Base-by-base conservation (phyloP, 108 stramenopile genomes). In the Cylindrotheca closterium region DNA sequence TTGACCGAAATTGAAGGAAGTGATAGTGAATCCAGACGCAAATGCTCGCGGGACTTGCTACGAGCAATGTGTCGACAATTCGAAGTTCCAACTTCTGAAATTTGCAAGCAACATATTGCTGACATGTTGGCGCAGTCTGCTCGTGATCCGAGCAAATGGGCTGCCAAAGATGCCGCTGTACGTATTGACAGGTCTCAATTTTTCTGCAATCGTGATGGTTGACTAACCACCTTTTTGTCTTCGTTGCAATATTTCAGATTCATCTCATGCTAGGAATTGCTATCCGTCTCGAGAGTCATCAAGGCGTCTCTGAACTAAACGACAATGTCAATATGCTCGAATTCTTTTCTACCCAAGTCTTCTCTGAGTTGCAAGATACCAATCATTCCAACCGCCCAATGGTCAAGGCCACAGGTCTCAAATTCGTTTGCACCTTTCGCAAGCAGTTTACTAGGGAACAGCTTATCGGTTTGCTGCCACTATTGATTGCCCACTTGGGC, bases 371-470 rank as follows among this genome's bases (percentile, higher is more conserved):
- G 53, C 95, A 96, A 72, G 93, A 94, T 51, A 34, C 73, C 5
- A 77, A 93, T 55, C 82, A 86, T 62, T 32, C 49, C 17, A 79
- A 74, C 19, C 84, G 92, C 26, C 94, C 96, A 15, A 91, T 99
- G 80, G 76, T 99, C 55, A 96, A 94, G 56, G 94, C 97, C 0
- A 95, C 95, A 29, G 67, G 81, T 28, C 66, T 99, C 64, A 97
- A 98, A 54, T 98, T 98, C 68, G 94, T 94, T 26, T 81, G 80
- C 57, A 95, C 89, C n/a, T 99, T 99, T 74, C 90, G 98, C 27
- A 89, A 97, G 65, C 97, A 98, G 71, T 90, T 97, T 54, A 68
- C 77, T 26, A 70, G 70, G 48, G 80, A 85, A 28, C 80, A 96
- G 25, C 64, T 94, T 8, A 58, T 59, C 3, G 68, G 69, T 1